Conservation (phyloP, 441 rosid genomes). For the Erodium texanum region DNA sequence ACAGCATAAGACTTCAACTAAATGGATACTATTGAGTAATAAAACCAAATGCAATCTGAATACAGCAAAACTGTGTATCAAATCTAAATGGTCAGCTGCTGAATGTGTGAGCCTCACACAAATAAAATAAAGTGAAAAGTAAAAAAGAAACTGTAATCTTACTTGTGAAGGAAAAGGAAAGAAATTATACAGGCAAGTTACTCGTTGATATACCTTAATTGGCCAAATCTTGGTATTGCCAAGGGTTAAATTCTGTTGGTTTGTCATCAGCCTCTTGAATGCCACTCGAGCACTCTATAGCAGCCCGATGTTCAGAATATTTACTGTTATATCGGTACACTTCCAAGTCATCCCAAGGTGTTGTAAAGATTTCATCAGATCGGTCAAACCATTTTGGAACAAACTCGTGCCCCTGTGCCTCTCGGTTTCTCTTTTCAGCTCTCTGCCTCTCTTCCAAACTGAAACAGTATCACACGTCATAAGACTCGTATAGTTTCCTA, state of each 20-base stretch:
- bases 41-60: background rate
- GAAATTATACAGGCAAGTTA: slow-evolving; percentile 16
- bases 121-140: background rate
- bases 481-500: background rate
- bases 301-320: slow-evolving; percentile 54
- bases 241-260: slow-evolving; percentile 47
- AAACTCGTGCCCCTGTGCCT: slow-evolving; percentile 55
- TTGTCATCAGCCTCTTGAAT: slow-evolving; percentile 29
- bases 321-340: slow-evolving; percentile 80
- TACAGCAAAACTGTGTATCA: background rate
- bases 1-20: too few species aligned
- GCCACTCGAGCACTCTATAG: slow-evolving; percentile 38
- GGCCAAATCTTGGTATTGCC: slow-evolving; percentile 47
- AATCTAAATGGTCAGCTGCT: background rate
- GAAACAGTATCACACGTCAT: slow-evolving; percentile 10
- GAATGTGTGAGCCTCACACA: background rate
- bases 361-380: slow-evolving; percentile 58
- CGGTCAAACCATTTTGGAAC: slow-evolving; percentile 79
- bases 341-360: slow-evolving; percentile 98
- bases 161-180: background rate
- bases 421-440: slow-evolving; percentile 76
- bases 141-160: background rate
- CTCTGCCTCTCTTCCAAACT: slow-evolving; percentile 97
- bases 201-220: slow-evolving; percentile 22
- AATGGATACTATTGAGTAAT: too few species aligned